These are phyloP conservation scores for Microbotryum scabiosae DNA, from an alignment of 1,284 basidiomycete species.

Conservation along the genomic window DNA sequence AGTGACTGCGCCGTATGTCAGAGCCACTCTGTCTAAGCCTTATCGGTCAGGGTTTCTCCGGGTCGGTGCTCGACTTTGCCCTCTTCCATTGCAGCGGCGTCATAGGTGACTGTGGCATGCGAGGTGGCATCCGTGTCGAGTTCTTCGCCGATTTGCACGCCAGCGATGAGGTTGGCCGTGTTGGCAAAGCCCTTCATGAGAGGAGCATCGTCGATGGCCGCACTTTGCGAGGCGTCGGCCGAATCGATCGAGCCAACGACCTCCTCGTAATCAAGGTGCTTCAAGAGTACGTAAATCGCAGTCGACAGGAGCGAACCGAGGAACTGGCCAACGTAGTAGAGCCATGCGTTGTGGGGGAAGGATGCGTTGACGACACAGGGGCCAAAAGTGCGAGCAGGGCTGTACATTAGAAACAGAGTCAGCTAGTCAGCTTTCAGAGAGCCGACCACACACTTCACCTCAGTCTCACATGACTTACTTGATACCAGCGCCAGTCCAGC, in stretches of 20 bases:
- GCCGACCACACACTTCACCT: no score
- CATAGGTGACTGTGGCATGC: no score
- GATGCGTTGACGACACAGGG: constrained; percentile 38
- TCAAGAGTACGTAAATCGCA: constrained; percentile 41
- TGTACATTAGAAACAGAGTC: not conserved
- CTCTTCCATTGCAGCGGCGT: no score
- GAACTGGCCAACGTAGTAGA: constrained; percentile 39
- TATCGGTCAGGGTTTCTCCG: no score
- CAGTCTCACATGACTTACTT: no score
- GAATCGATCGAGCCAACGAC: not conserved
- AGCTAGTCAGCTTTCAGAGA: not conserved
- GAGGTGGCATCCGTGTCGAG: no score
- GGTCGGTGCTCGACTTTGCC: no score
- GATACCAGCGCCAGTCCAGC: constrained; percentile 2
- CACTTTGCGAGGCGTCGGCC: not conserved
- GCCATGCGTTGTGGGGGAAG: constrained; percentile 36
- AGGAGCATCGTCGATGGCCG: not conserved
- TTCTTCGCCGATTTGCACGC: no score
- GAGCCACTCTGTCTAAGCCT: no score
- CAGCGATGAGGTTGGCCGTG: no score
- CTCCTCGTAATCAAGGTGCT: constrained; percentile 14
- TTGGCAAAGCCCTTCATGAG: no score
- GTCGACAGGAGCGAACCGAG: constrained; percentile 39
- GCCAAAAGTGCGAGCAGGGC: constrained; percentile 38
- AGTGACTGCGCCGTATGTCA: no score